Base-by-base conservation (phyloP, 1,284 basidiomycete genomes). In the Trametes pubescens region DNA sequence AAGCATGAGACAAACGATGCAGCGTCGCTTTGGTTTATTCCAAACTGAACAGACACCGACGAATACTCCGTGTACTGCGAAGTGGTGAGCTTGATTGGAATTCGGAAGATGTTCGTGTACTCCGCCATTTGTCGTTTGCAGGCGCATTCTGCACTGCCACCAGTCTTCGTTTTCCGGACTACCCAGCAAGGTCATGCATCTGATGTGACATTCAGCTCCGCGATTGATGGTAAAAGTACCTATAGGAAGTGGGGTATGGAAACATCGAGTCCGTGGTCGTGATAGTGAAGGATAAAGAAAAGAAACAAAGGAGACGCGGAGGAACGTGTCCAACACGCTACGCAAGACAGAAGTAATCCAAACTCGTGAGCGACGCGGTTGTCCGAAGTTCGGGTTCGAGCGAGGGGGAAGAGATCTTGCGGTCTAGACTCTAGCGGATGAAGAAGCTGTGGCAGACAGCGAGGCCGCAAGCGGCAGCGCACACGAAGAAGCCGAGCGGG, bases 401-500 rank as follows among this genome's bases (percentile, higher is more conserved):
- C 8, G 37, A 14, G 8, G 14, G 11, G 37, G 37, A 14, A 38
- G 16, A 43, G 14, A 8, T 43, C 18, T 16, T 9, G 40, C 9
- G 2, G 38, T 4, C 29, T 0, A 16, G 22, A 14, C 55, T 72
- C 80, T 78, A 92, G 66, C 89, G 86, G 69, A 93, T 93, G 74
- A 90, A 80, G 75, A 89, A 88, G 73, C 88, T 92, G 65, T 90
- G 88, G 14, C 85, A 72, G n/a, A 92, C 80, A 2, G 89, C 85
- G 11, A 90, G 62, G 10, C 78, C 83, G 70, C 89, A 91, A 21
- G 85, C 85, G 13, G 64, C 82, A 9, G 87, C 81, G 70, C 89
- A 92, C 1, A 82, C 81, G 48, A 92, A 70, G 74, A 94, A 94
- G 22, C 92, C 92, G 38, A 92, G 74, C 11, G 88, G 84, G 75